Evolutionary conservation across 257 asterid genomes (phyloP), one percentile per base, ranked within the genome.

Genomic region (Avicennia marina): DNA sequence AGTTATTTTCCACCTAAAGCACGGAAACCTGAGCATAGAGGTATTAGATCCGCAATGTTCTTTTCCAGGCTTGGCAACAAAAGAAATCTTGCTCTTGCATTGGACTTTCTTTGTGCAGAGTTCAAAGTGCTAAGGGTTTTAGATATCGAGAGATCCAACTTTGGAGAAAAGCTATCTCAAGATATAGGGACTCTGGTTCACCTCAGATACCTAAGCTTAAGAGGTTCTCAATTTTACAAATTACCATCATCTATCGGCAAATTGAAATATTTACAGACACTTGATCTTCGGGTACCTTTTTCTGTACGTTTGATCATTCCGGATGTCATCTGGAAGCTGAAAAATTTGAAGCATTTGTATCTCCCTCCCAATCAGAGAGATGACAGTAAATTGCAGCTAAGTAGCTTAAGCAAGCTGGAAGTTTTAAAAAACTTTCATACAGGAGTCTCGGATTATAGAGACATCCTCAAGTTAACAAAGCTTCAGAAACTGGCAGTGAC

Each of bases 11-110:
- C 78, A 47, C 74, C 78, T 36, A 34, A 64, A 62, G 74, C 75
- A 71, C n/a, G n/a, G 54, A 58, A 70, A 2, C 62, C 65, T n/a
- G 71, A 67, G 26, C 76, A 66, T n/a, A n/a, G n/a, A n/a, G n/a
- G n/a, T 4, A 69, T 72, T 9, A 67, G 89, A 42, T 75, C 89
- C 41, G 82, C 81, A 12, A 52, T 81, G 64, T 75, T 81, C 75
- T 78, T 78, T 33, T 73, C 84, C 29, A 69, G 70, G 72, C 76
- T 55, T 21, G 39, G 66, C 6, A 52, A 63, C 15, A 58, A 50
- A 4, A 15, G 10, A 15, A 21, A 5, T 50, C n/a, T 6, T 34
- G 10, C 33, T 2, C 33, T 50, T 38, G 56, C 56, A 10, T 11
- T 34, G 12, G 4, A 2, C 4, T n/a, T 2, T 26, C 39, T 15